Evolutionary conservation across 768 basidiomycete genomes (phyloP).

Genomic region (Tephrocybe sp.): DNA sequence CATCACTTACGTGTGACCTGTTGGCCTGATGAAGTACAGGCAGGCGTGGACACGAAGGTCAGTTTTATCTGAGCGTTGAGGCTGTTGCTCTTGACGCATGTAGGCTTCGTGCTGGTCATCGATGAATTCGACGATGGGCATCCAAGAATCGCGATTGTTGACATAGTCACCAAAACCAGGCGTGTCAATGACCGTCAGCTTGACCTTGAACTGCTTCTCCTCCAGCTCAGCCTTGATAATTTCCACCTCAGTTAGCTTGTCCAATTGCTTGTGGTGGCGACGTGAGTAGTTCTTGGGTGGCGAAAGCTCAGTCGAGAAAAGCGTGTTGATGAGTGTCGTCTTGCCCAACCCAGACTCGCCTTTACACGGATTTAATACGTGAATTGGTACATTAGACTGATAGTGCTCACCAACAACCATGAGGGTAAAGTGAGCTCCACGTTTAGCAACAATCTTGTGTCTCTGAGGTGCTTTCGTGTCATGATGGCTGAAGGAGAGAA

Average conservation of each 20-base stretch:
- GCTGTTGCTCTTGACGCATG: constrained; percentile 99
- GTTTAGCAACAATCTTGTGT: constrained; percentile 99
- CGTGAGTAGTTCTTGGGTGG: constrained; percentile 84
- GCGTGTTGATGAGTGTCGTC: constrained; percentile 97
- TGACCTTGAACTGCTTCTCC: constrained; percentile 99
- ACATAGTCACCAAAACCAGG: constrained; percentile 99
- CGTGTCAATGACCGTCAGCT: constrained; percentile 97
- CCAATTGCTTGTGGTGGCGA: constrained; percentile 93
- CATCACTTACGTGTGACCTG: constrained; percentile 86
- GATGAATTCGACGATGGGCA: constrained; percentile 97
- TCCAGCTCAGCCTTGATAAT: constrained; percentile 99
- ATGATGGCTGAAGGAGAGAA: constrained; percentile 10
- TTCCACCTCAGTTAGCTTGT: constrained; percentile 98
- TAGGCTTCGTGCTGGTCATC: constrained; percentile 95
- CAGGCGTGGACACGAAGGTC: constrained; percentile 97
- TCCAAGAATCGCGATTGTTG: constrained; percentile 99
- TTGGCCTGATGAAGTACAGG: constrained; percentile 94
- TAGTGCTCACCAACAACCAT: constrained; percentile 91
- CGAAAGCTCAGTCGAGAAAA: constrained; percentile 97
- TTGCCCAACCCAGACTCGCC: constrained; percentile 98
- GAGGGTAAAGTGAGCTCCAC: constrained; percentile 95
- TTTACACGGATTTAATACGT: constrained; percentile 25
- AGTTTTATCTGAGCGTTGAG: constrained; percentile 90
- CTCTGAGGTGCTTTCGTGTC: constrained; percentile 52
- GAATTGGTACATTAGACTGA: not conserved